Evolutionary conservation across 306 rosid genomes (phyloP), one percentile per base, ranked within the genome.

Genomic region (Cicer bijugum): DNA sequence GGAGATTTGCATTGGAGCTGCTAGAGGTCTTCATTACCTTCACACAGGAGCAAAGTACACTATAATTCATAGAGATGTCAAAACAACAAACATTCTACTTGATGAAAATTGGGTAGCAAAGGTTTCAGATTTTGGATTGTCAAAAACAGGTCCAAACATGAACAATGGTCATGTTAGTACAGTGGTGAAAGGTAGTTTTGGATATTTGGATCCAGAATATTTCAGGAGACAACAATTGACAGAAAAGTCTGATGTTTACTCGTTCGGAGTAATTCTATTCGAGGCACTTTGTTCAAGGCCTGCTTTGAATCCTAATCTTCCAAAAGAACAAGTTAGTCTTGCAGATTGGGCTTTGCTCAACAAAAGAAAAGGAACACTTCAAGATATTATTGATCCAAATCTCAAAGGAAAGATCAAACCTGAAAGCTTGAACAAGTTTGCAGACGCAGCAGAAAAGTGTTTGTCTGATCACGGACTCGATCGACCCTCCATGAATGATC

Each of bases 11-110:
- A 86, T 86, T 51, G 90, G 90, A 75, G 84, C 88, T 1, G 86
- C 88, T 44, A 84, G 90, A 74, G 90, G 90, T 2, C 90, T 86
- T 79, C 90, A 86, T 57, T 86, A 86, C 60, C 90, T 86, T 81
- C 90, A 84, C 75, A 84, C 90, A 0, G 88, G 90, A 16, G 90
- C 90, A 1, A 69, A 71, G 14, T 84, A 86, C 67, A 86, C 90
- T 12, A 86, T 86, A 67, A 84, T 86, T 66, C 90, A 86, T 52
- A 84, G 90, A 75, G 90, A 86, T 76, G 90, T 86, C 2, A 86
- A 86, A 51, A 79, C 86, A 63, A 81, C 90, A 1, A 86, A 86
- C 77, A 86, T 86, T 58, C 86, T 86, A 1, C 80, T 84, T 4
- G 88, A 86, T 69, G 90, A 86, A 45, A 86, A 81, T 10, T 86